phyloP scores from a whole-genome alignment of 1,284 basidiomycete genomes.

The Testicularia cyperi region DNA sequence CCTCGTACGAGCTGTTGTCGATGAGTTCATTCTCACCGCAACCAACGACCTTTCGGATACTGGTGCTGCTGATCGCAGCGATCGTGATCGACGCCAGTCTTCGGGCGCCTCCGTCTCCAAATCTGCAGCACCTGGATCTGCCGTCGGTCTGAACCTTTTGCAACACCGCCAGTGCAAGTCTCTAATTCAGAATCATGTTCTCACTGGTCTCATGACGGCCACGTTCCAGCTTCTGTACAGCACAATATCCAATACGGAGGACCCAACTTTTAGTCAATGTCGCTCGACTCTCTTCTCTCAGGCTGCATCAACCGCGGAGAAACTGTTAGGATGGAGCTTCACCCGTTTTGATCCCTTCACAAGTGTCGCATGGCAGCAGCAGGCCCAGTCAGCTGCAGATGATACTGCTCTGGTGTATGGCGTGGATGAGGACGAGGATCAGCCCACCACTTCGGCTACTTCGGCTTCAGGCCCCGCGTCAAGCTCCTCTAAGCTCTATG shows the following conservation, averaged over 20 bases:
- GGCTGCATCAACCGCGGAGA: conserved; percentile 35
- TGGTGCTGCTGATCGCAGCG: conserved; percentile 5
- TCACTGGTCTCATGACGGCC: conserved; percentile 33
- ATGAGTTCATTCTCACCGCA: conserved; percentile 33
- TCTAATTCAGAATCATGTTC: conserved; percentile 37
- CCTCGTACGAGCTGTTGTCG: conserved; percentile 34
- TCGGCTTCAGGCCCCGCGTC: background rate
- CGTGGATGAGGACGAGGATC: conserved; percentile 22
- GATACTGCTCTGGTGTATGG: conserved; percentile 12
- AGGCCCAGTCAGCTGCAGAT: conserved; percentile 14
- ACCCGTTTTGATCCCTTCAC: conserved; percentile 37
- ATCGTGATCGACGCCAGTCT: conserved; percentile 7
- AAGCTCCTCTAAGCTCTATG: conserved; percentile 8
- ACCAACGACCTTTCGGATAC: conserved; percentile 31
- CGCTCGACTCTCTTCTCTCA: conserved; percentile 27
- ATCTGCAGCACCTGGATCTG: conserved; percentile 20
- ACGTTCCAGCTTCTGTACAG: conserved; percentile 38
- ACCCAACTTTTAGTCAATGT: conserved; percentile 7
- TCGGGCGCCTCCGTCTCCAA: conserved; percentile 12
- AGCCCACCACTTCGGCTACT: conserved; percentile 1
- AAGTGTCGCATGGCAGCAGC: conserved; percentile 28
- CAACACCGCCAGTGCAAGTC: conserved; percentile 49
- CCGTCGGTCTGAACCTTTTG: conserved; percentile 37
- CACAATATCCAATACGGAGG: conserved; percentile 20
- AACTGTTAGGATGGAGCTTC: conserved; percentile 45